These are phyloP conservation scores for Stenogyne calaminthoides DNA, from an alignment of 305 asterid species.

Conservation along the genomic window DNA sequence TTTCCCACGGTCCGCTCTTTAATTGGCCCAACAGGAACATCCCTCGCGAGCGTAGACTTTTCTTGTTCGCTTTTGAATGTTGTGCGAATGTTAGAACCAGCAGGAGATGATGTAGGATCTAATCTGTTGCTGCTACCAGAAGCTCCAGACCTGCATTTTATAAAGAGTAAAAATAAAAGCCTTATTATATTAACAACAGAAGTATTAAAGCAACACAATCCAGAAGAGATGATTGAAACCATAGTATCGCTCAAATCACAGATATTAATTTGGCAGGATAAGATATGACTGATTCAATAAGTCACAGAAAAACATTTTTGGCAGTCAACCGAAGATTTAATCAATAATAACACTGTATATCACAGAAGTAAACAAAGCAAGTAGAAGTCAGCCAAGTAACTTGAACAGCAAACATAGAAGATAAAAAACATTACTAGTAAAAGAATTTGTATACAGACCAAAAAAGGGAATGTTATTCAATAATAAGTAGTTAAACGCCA, in stretches of 20 bases:
- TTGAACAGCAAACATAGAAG: background rate
- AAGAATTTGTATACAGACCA: background rate
- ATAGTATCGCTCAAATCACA: slow-evolving; percentile 1
- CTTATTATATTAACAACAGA: slow-evolving; percentile 6
- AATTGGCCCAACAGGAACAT: slow-evolving; percentile 57
- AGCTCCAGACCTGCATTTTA: slow-evolving; percentile 67
- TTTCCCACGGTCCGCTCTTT: slow-evolving; percentile 76
- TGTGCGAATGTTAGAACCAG: slow-evolving; percentile 65
- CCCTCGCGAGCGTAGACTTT: slow-evolving; percentile 66
- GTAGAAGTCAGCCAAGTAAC: background rate
- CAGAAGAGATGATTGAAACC: slow-evolving; percentile 19
- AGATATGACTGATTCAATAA: slow-evolving; percentile 3
- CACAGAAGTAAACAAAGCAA: slow-evolving; percentile 15
- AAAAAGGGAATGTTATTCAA: background rate
- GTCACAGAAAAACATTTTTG: background rate
- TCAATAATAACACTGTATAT: slow-evolving; percentile 14
- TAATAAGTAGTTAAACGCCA: background rate
- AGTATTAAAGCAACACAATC: slow-evolving; percentile 18
- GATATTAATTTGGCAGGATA: slow-evolving; percentile 16
- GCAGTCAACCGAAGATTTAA: slow-evolving; percentile 1
- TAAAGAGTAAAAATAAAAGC: slow-evolving; percentile 31
- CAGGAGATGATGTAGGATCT: slow-evolving; percentile 69
- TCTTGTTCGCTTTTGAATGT: slow-evolving; percentile 78
- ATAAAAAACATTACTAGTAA: background rate
- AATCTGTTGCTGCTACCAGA: slow-evolving; percentile 65